Conservation (phyloP, 2,329 filamentous ascomycete genomes). For the Cladophialophora carrionii region DNA sequence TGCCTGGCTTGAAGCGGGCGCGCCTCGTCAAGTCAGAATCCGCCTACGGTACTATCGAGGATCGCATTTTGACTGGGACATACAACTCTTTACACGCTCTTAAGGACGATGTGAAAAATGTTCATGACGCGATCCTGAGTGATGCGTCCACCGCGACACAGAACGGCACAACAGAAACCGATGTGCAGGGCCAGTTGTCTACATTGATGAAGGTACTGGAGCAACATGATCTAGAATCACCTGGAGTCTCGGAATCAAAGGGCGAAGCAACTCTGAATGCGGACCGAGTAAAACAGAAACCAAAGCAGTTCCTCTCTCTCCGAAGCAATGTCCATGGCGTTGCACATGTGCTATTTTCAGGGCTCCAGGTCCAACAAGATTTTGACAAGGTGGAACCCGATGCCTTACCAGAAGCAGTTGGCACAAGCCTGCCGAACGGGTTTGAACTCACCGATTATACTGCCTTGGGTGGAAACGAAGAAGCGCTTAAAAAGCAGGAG, state of each 20-base stretch:
- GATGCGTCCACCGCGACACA: constrained; percentile 12
- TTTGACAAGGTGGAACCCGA: constrained; percentile 51
- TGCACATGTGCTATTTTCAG: constrained; percentile 82
- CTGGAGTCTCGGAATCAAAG: constrained; percentile 12
- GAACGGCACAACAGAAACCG: constrained; percentile 22
- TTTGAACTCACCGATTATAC: constrained; percentile 65
- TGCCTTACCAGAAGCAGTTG: constrained; percentile 12
- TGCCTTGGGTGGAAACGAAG: constrained; percentile 34
- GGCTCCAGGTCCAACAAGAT: constrained; percentile 62
- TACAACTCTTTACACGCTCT: constrained; percentile 50
- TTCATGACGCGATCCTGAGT: constrained; percentile 22
- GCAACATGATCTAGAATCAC: constrained; percentile 9
- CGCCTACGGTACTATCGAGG: constrained; percentile 45
- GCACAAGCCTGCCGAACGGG: constrained; percentile 69
- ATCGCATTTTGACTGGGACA: constrained; percentile 44
- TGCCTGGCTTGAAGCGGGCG: constrained; percentile 50
- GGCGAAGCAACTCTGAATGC: constrained; percentile 16
- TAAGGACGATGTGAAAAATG: constrained; percentile 44
- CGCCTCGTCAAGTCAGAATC: constrained; percentile 46
- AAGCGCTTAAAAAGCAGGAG: constrained; percentile 38
- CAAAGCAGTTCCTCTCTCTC: constrained; percentile 34
- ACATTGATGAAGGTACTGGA: constrained; percentile 24
- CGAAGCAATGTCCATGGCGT: constrained; percentile 46
- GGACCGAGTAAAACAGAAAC: constrained; percentile 7
- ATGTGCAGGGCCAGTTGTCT: constrained; percentile 22